These are phyloP conservation scores for Syncephalis fuscata DNA, from an alignment of 371 early-diverging fungal species.

Conservation along the genomic window DNA sequence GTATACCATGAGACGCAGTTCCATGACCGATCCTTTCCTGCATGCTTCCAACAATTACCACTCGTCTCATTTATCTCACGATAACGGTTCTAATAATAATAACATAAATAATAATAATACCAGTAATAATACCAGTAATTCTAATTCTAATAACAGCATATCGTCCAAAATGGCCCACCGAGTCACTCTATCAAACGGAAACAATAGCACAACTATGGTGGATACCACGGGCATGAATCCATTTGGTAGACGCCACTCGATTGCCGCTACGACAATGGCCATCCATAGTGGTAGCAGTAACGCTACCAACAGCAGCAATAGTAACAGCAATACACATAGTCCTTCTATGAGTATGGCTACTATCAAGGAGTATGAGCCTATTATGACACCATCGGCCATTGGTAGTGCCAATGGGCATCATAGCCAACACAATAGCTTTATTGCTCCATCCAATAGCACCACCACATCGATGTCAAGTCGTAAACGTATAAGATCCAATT, in stretches of 20 bases:
- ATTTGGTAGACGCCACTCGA: too few relatives aligned
- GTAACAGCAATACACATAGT: too few relatives aligned
- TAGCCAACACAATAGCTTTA: too few relatives aligned
- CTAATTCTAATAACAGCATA: constrained; percentile 5
- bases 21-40: constrained; percentile 8
- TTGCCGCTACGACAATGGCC: too few relatives aligned
- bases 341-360: too few relatives aligned
- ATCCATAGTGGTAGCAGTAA: too few relatives aligned
- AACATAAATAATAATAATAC: constrained; percentile 5
- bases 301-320: too few relatives aligned
- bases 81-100: constrained; percentile 3
- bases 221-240: constrained; percentile 2
- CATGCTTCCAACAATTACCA: constrained; percentile 2
- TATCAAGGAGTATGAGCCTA: too few relatives aligned
- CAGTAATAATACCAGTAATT: constrained; percentile 3
- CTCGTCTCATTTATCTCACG: not conserved
- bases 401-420: too few relatives aligned
- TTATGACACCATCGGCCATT: constrained; percentile 3
- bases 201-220: constrained; percentile 2
- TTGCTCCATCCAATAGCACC: too few relatives aligned
- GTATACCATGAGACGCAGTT: constrained; percentile 6
- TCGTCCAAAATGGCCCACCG: constrained; percentile 1
- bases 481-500: too few relatives aligned
- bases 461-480: too few relatives aligned
- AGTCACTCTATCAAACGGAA: constrained; percentile 1